These are phyloP conservation scores for Diaporthe australafricana DNA, from an alignment of 2,329 filamentous ascomycete species.

Conservation along the genomic window DNA sequence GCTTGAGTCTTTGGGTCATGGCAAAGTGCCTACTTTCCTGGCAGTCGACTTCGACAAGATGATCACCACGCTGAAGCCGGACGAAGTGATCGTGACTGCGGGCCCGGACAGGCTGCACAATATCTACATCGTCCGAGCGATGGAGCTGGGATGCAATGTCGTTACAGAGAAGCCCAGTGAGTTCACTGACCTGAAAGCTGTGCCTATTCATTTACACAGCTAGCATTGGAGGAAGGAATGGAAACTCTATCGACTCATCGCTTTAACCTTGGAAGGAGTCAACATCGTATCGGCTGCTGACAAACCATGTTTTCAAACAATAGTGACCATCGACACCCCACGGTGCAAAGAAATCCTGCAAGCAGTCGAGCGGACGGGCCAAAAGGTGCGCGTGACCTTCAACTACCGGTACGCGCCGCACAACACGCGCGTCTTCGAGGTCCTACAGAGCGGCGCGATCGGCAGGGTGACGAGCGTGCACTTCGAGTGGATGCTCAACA, in stretches of 20 bases:
- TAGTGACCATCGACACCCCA: constrained; percentile 68
- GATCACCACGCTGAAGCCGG: constrained; percentile 66
- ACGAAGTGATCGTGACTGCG: constrained; percentile 72
- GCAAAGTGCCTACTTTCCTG: constrained; percentile 63
- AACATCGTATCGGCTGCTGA: background rate
- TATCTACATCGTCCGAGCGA: constrained; percentile 68
- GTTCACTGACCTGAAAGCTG: background rate
- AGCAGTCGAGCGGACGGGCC: constrained; percentile 61
- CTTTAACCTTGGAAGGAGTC: no score
- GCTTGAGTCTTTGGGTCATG: constrained; percentile 59
- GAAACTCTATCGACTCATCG: background rate
- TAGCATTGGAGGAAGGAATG: background rate
- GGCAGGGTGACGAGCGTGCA: constrained; percentile 68
- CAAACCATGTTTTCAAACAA: no score
- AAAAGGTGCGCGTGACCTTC: constrained; percentile 68
- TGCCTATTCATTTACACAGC: background rate
- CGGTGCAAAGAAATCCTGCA: constrained; percentile 66
- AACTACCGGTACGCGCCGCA: constrained; percentile 76
- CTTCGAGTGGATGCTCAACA: constrained; percentile 74
- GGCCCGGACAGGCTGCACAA: constrained; percentile 70
- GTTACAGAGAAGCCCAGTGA: constrained; percentile 71
- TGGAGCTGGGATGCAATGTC: constrained; percentile 70
- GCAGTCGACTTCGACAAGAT: constrained; percentile 68
- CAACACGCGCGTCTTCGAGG: constrained; percentile 69
- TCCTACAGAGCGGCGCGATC: constrained; percentile 65